phyloP scores from a whole-genome alignment of 495 filamentous ascomycete genomes.

The Bathelium albidoporum region DNA sequence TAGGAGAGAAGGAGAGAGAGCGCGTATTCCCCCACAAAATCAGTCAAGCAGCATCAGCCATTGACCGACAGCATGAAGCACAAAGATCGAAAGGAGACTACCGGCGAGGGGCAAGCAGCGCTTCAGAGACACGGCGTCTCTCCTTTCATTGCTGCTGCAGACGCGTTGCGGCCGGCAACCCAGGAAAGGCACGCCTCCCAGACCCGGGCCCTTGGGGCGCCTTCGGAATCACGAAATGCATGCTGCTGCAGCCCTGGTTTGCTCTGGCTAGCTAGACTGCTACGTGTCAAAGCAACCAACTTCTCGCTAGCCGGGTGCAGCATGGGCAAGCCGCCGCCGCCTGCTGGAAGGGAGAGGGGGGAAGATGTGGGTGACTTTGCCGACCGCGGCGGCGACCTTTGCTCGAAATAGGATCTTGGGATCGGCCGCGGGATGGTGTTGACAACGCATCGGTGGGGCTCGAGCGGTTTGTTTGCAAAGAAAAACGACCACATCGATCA shows the following conservation, averaged over 20 bases:
- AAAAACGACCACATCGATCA: neutral
- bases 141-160: neutral
- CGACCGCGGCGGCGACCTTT: neutral
- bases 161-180: slow-evolving; percentile 3
- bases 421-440: slow-evolving; percentile 1
- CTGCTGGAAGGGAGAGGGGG: neutral
- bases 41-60: neutral
- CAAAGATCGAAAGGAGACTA: neutral
- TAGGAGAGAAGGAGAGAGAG: no score
- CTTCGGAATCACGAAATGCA: neutral
- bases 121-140: neutral
- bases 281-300: neutral
- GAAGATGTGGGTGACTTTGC: neutral
- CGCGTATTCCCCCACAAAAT: no score
- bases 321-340: neutral
- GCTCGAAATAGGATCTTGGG: neutral
- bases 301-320: neutral
- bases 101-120: neutral
- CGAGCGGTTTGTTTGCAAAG: neutral
- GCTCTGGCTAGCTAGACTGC: neutral
- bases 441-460: slow-evolving; percentile 4
- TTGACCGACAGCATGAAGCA: neutral
- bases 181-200: neutral
- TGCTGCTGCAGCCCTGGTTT: neutral
- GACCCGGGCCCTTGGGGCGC: neutral